Percentiles rank a stretch among this genome's conserved stretches.
Conservation (phyloP, 2,329 filamentous ascomycete species). For the Zalaria sp. region DNA sequence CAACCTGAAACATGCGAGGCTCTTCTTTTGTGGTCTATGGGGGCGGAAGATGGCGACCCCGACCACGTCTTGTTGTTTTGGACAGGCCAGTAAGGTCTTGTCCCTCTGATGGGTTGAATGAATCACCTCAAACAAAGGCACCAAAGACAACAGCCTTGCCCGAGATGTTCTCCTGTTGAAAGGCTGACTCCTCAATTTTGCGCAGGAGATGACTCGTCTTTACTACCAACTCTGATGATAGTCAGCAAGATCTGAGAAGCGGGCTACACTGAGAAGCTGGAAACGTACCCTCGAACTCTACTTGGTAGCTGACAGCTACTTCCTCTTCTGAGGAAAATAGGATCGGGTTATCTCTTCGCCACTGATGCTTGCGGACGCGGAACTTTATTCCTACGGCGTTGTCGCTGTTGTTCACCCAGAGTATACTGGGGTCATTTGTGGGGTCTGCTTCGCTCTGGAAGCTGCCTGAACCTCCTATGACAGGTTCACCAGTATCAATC, state of each 20-base stretch:
- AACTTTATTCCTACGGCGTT: constrained; percentile 54
- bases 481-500: no score
- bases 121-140: neutral
- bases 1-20: no score
- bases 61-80: no score
- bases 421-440: constrained; percentile 28
- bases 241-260: neutral
- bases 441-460: constrained; percentile 10
- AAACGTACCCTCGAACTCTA: constrained; percentile 56
- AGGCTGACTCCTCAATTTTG: neutral
- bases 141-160: neutral
- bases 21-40: no score
- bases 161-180: neutral
- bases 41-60: no score
- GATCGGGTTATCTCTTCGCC: constrained; percentile 34
- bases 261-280: neutral
- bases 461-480: constrained; percentile 3
- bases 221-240: neutral
- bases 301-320: constrained; percentile 51
- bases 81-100: neutral
- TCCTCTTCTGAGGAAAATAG: constrained; percentile 48
- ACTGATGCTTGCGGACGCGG: constrained; percentile 41
- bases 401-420: constrained; percentile 54
- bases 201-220: neutral
- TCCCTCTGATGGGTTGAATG: no score